Evolutionary conservation across 2,329 filamentous ascomycete genomes (phyloP), one percentile per base, ranked within the genome.

Genomic region (Fusarium equiseti): DNA sequence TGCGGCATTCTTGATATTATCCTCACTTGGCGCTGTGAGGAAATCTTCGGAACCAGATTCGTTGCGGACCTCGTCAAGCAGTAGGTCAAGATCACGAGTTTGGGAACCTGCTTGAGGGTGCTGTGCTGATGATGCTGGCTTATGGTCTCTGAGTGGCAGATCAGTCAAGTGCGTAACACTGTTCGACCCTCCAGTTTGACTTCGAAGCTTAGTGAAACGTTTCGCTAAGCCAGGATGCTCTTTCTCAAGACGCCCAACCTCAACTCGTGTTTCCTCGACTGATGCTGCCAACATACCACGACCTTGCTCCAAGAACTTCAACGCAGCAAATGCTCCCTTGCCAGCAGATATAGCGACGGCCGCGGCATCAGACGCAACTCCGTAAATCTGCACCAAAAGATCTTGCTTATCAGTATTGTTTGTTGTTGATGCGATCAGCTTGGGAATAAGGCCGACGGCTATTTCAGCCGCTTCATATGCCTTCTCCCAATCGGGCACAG

Each of bases 1-100:
- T 1, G 29, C 40, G 0, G 50, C 50, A 0, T 3, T 6, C 5
- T 10, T 45, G 1, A 59, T 18, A 5, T 8, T 24, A 0, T 1
- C 1, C 2, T 55, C 49, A 3, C 27, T 35, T 3, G 49, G 49
- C 0, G 38, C 29, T 4, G 44, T 24, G 0, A 56, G 7, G 9
- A 55, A 59, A 5, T 52, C 6, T 2, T 44, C 29, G 5, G 56
- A 59, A 0, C n/a, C 22, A 11, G 6, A 2, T 16, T 59, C 1
- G 1, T 29, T 8, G 11, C 38, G n/a, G 15, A 59, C 45, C 3
- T 55, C 38, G 8, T 0, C 8, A 11, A 54, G 0, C 5, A 59
- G 15, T 1, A 5, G 7, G 12, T 59, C 29, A 16, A 59, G 22
- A 6, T 29, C 15, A 16, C 2, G 16, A 3, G 32, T 18, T 38